phyloP scores from a whole-genome alignment of 73 alveolate genomes.

The Paramecium sexaurelia region DNA sequence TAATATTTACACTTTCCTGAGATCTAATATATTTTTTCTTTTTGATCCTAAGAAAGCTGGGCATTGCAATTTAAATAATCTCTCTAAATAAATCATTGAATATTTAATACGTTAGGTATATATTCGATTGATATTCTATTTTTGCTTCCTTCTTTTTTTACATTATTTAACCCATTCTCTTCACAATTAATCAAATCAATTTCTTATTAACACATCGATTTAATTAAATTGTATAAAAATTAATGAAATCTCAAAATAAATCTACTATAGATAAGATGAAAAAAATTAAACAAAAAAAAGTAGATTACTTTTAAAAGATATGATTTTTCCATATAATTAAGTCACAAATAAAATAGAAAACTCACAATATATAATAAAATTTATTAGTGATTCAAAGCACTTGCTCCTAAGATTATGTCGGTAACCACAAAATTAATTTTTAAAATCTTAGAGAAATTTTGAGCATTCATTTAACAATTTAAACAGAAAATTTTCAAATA shows the following conservation, averaged over 20 bases:
- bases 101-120: neutral
- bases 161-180: neutral
- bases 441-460: too few species aligned
- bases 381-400: too few species aligned
- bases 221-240: neutral
- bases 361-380: too few species aligned
- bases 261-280: neutral
- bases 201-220: neutral
- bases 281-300: too few species aligned
- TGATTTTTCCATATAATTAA: too few species aligned
- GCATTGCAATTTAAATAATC: neutral
- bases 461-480: too few species aligned
- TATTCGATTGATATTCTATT: neutral
- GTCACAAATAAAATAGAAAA: too few species aligned
- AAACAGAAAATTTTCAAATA: too few species aligned
- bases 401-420: too few species aligned
- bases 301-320: too few species aligned
- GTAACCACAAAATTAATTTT: too few species aligned
- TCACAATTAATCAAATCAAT: neutral
- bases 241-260: neutral
- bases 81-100: neutral
- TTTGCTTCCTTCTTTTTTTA: neutral
- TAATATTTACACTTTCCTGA: neutral
- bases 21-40: neutral
- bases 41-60: neutral